Evolutionary conservation across 2,329 filamentous ascomycete genomes (phyloP), one percentile per base, ranked within the genome.

Genomic region (Penicillium palitans): DNA sequence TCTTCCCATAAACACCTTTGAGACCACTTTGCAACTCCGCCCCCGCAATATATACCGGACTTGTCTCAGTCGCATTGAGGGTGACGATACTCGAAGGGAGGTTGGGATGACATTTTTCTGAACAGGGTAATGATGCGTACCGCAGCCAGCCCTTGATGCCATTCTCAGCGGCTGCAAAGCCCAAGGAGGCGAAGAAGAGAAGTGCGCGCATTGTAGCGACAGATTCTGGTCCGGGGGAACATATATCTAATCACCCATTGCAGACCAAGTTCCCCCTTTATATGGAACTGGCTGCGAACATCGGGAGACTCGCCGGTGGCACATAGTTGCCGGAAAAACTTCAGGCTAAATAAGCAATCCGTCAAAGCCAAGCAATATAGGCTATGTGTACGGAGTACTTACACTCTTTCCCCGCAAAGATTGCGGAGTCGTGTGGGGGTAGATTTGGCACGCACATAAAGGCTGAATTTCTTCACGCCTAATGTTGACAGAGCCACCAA

Each of bases 111-210:
- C 78, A 75, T 50, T 65, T 68, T 12, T 71, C 66, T 27, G 75
- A 71, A 52, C 73, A 61, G 6, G 79, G 73, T 15, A 87, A 67
- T 9, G 80, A 78, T 33, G 86, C 85, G 69, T 89, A 89, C 49
- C 87, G 81, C 55, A 89, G 72, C 87, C 87, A 90, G 48, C 78
- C 87, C 57, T 81, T 76, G 25, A 86, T 73, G 12, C 87, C 87
- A 66, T 84, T 81, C 66, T 90, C 87, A 40, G 84, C 85, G 45
- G 72, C 71, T 12, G 45, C 57, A 39, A 61, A 1, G 52, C 61
- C 46, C 21, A 61, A 27, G 19, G 37, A 21, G 29, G 51, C 46
- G 48, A 64, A 27, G 24, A 65, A 54, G 15, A 58, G 19, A 21
- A 61, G 31, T 27, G 19, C 45, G 29, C 56, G 47, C 62, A 63